Evolutionary conservation across 1,284 basidiomycete genomes (phyloP).

Genomic region (Trametes pubescens): DNA sequence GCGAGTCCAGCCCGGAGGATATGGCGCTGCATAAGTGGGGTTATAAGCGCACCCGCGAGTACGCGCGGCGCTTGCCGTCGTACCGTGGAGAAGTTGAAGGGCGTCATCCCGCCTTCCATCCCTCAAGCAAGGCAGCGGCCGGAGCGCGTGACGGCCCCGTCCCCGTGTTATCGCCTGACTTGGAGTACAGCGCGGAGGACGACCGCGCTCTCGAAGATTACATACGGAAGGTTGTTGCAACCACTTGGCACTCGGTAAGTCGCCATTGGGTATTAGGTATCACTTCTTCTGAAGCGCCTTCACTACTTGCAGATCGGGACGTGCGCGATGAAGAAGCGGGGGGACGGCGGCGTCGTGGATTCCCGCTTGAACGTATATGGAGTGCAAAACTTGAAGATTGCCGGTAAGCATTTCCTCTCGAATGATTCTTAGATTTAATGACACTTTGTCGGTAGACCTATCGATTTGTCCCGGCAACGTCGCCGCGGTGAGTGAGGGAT

Average conservation of each 20-base stretch:
- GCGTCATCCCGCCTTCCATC: constrained; percentile 43
- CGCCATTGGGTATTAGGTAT: background rate
- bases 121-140: constrained; percentile 28
- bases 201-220: constrained; percentile 72
- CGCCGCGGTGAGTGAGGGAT: constrained; percentile 18
- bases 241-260: constrained; percentile 41
- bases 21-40: constrained; percentile 52
- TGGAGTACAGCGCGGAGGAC: constrained; percentile 67
- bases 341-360: constrained; percentile 79
- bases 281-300: background rate
- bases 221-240: constrained; percentile 45
- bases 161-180: constrained; percentile 44
- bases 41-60: constrained; percentile 47
- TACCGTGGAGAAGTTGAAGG: constrained; percentile 46
- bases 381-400: constrained; percentile 69
- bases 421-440: background rate
- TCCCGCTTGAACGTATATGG: constrained; percentile 74
- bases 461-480: constrained; percentile 47
- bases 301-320: constrained; percentile 30
- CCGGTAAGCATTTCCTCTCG: constrained; percentile 35
- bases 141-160: constrained; percentile 24
- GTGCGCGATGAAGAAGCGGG: constrained; percentile 75
- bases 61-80: constrained; percentile 45
- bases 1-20: constrained; percentile 29
- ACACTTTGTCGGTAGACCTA: constrained; percentile 42